Conservation (phyloP, 768 basidiomycete genomes). For the Sutorius australiensis region DNA sequence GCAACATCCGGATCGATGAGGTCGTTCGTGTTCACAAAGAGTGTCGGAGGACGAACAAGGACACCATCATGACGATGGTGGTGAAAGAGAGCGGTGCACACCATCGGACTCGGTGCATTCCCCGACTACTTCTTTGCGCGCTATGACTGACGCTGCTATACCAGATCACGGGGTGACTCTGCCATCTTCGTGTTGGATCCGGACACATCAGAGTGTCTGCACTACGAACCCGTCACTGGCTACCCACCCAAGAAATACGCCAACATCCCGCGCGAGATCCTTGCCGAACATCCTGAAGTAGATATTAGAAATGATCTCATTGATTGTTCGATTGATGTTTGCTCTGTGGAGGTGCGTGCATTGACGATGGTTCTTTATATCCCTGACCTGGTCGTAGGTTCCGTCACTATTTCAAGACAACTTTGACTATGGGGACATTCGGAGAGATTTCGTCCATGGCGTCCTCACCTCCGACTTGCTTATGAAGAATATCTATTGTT, state of each 20-base stretch:
- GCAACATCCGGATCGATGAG: conserved; percentile 87
- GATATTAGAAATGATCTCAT: conserved; percentile 87
- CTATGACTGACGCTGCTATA: background rate
- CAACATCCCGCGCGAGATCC: conserved; percentile 73
- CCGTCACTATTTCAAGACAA: conserved; percentile 97
- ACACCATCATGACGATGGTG: conserved; percentile 96
- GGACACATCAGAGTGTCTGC: conserved; percentile 73
- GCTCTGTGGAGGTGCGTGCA: conserved; percentile 79
- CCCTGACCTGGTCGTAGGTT: conserved; percentile 49
- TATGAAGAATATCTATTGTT: conserved; percentile 92
- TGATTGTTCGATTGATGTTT: conserved; percentile 88
- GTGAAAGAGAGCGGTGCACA: conserved; percentile 71
- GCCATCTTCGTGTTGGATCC: conserved; percentile 77
- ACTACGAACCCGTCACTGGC: conserved; percentile 75
- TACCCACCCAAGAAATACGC: conserved; percentile 61
- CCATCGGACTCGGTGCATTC: conserved; percentile 69
- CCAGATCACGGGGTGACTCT: conserved; percentile 67
- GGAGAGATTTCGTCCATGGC: conserved; percentile 91
- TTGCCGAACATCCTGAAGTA: conserved; percentile 69
- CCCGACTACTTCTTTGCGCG: background rate
- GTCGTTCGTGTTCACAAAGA: conserved; percentile 88
- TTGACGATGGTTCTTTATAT: background rate
- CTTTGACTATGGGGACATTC: conserved; percentile 93
- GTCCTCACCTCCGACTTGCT: conserved; percentile 91
- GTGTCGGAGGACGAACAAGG: conserved; percentile 79